These are phyloP conservation scores for Wickerhamiella allomyrinae DNA, from an alignment of 805 yeast species.

Conservation along the genomic window DNA sequence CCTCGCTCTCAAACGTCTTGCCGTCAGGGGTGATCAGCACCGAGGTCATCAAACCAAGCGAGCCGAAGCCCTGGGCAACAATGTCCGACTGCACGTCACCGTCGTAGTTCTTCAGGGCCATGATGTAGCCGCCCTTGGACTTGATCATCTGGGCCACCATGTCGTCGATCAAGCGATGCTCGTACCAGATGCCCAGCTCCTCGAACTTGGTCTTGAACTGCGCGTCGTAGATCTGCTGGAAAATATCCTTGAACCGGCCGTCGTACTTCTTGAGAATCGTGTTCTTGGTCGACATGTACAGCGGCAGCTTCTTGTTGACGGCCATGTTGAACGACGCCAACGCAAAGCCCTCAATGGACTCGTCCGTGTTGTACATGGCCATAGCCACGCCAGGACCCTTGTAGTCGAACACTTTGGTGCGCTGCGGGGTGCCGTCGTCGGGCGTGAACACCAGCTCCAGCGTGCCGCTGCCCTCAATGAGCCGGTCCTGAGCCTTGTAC, in stretches of 20 bases:
- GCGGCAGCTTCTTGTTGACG: slow-evolving; percentile 56
- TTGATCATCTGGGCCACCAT: slow-evolving; percentile 99
- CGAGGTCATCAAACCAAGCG: slow-evolving; percentile 93
- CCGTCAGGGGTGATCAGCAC: slow-evolving; percentile 96
- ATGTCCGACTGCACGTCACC: slow-evolving; percentile 96
- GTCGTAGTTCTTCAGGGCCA: slow-evolving; percentile 95
- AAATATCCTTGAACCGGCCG: slow-evolving; percentile 89
- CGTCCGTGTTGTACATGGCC: slow-evolving; percentile 93
- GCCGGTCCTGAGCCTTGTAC: slow-evolving; percentile 81
- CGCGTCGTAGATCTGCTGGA: slow-evolving; percentile 61
- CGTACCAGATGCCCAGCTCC: slow-evolving; percentile 78
- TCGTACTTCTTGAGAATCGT: slow-evolving; percentile 89
- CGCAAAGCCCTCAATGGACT: slow-evolving; percentile 84
- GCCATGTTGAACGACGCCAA: slow-evolving; percentile 84
- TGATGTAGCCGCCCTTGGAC: slow-evolving; percentile 85
- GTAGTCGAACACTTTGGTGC: slow-evolving; percentile 53
- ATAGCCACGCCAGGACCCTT: slow-evolving; percentile 66
- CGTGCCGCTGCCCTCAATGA: slow-evolving; percentile 66
- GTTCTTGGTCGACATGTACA: slow-evolving; percentile 84
- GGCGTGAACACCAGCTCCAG: slow-evolving; percentile 69
- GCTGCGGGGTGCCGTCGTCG: slow-evolving; percentile 41
- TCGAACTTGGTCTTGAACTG: slow-evolving; percentile 63
- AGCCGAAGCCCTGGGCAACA: slow-evolving; percentile 97
- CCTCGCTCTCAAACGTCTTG: slow-evolving; percentile 87
- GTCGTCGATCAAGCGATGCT: slow-evolving; percentile 91